phyloP scores from a whole-genome alignment of 495 filamentous ascomycete genomes.

The Aspergillus saccharolyticus region DNA sequence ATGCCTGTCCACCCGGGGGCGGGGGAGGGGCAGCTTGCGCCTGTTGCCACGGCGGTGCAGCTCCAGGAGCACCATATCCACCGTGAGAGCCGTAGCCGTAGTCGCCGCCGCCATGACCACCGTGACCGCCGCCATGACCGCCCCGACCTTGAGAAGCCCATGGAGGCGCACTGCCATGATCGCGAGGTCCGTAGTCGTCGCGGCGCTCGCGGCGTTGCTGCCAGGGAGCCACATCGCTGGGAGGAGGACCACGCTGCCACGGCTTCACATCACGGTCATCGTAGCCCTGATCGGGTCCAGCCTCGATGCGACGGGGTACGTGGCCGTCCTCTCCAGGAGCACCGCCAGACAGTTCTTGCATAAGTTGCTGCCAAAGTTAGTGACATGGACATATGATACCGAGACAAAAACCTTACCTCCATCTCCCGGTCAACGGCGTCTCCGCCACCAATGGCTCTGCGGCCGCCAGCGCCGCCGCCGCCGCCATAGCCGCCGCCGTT shows the following conservation, averaged over 20 bases:
- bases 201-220: constrained; percentile 56
- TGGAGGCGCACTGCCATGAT: constrained; percentile 44
- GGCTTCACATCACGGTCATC: constrained; percentile 66
- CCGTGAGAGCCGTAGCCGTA: constrained; percentile 44
- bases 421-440: constrained; percentile 92
- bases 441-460: constrained; percentile 66
- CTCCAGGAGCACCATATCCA: constrained; percentile 39
- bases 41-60: constrained; percentile 66
- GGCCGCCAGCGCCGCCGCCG: constrained; percentile 31
- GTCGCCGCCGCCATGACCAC: constrained; percentile 38
- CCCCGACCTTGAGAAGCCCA: constrained; percentile 49
- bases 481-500: constrained; percentile 54
- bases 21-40: constrained; percentile 53
- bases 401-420: constrained; percentile 57
- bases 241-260: constrained; percentile 76
- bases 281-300: constrained; percentile 58
- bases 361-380: constrained; percentile 71
- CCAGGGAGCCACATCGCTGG: constrained; percentile 81
- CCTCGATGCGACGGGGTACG: constrained; percentile 79
- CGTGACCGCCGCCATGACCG: constrained; percentile 24
- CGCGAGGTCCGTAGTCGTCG: constrained; percentile 47
- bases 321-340: constrained; percentile 56
- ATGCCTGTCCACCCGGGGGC: constrained; percentile 43
- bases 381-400: constrained; percentile 1
- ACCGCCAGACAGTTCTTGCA: constrained; percentile 90